Evolutionary conservation across 176 grass and related monocot genomes (phyloP).

Genomic region (Zoysia pacifica): DNA sequence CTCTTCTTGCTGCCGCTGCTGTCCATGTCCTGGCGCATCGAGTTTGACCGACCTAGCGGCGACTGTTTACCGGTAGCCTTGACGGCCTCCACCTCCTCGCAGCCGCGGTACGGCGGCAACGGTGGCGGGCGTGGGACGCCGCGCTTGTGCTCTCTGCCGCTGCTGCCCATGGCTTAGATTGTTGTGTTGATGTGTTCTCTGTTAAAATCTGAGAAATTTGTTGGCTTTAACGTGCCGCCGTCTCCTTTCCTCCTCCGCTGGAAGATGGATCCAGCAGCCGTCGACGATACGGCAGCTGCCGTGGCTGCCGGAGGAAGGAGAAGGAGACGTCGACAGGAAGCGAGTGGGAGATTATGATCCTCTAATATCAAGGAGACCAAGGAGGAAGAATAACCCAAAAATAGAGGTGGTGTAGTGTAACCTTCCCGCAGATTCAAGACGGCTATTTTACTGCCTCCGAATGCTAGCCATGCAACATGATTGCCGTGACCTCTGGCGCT

Average conservation of each 20-base stretch:
- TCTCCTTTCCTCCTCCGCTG: conserved; percentile 32
- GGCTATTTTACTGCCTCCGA: not conserved
- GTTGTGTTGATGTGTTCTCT: not conserved
- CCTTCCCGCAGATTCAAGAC: not conserved
- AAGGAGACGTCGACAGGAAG: conserved; percentile 36
- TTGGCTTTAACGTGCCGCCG: conserved; percentile 17
- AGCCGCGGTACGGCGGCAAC: conserved; percentile 35
- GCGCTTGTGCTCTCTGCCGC: conserved; percentile 22
- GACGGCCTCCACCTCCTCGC: conserved; percentile 21
- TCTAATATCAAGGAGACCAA: conserved; percentile 36
- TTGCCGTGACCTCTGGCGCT: not conserved
- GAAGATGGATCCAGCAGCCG: conserved; percentile 39
- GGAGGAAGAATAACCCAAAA: conserved; percentile 30
- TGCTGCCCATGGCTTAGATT: conserved; percentile 31
- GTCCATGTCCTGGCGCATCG: not conserved
- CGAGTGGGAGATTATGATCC: not conserved
- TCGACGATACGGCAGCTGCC: conserved; percentile 29
- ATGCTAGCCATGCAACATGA: conserved; percentile 26
- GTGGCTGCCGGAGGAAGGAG: conserved; percentile 37
- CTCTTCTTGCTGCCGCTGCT: conserved; percentile 30
- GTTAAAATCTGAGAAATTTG: conserved; percentile 11
- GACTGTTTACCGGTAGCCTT: not conserved
- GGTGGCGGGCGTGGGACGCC: conserved; percentile 43
- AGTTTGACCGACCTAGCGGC: not conserved
- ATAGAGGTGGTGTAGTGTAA: conserved; percentile 29